Evolutionary conservation across 495 filamentous ascomycete genomes (phyloP), one percentile per base, ranked within the genome.

Genomic region (Podospora pseudopauciseta): DNA sequence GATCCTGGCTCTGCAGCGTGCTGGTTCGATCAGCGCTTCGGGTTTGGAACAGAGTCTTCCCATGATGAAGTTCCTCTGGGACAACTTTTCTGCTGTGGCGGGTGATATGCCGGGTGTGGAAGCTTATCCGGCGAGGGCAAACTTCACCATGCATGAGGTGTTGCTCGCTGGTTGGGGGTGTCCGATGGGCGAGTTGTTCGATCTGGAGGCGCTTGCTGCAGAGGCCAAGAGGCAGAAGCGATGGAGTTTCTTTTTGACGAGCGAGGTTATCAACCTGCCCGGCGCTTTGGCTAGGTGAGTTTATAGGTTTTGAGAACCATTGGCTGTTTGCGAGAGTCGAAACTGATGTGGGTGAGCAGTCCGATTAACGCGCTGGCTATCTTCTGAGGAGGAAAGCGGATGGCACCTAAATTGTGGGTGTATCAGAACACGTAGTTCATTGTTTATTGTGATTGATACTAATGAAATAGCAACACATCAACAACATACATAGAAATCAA

Each of bases 41-140:
- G 86, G 86, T 60, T 77, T 87, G 0, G 80, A 85, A 77, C 84
- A 82, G 68, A 79, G 78, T 18, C 81, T 82, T 20, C 79, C 76
- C 0, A 66, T 79, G 54, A 72, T 82, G 60, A 63, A 71, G 3
- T 83, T 75, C 76, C 68, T 84, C 30, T 85, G 82, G 82, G 65
- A 70, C 19, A 68, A 78, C 66, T 86, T 86, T 68, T 67, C 80
- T 5, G 85, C 85, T 23, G 83, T 86, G 7, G 84, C 80, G 3
- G 85, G 85, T 20, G 85, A 87, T 73, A 79, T 81, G 68, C 83
- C 84, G 18, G 78, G 80, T 0, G 82, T 86, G 65, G 85, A 87
- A 68, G 71, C 71, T 55, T 79, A 77, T 74, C 81, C 81, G 7
- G 65, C 75, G 3, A 65, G 60, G 1, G 26, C 70, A 9, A 28